Conservation (phyloP, 2,329 filamentous ascomycete genomes). For the Fusarium sp. region DNA sequence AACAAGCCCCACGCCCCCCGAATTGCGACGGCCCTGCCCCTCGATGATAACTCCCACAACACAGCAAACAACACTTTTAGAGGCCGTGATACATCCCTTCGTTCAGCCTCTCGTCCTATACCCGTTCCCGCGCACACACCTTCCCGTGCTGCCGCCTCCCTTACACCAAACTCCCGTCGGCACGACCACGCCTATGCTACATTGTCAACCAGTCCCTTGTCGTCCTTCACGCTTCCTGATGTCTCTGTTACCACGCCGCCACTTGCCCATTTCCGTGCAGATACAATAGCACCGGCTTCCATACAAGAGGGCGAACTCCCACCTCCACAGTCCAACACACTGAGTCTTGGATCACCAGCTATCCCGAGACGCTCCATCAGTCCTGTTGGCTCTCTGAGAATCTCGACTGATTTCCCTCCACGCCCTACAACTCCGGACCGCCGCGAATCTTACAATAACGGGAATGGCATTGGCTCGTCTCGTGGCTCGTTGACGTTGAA, state of each 20-base stretch:
- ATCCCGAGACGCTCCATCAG: slow-evolving; percentile 34
- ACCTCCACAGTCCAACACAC: slow-evolving; percentile 24
- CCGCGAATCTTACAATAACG: slow-evolving; percentile 56
- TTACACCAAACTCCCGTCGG: slow-evolving; percentile 39
- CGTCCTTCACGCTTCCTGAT: slow-evolving; percentile 44
- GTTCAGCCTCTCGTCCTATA: slow-evolving; percentile 40
- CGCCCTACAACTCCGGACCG: slow-evolving; percentile 43
- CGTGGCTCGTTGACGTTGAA: slow-evolving; percentile 48
- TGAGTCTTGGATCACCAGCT: slow-evolving; percentile 31
- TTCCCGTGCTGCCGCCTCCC: slow-evolving; percentile 31
- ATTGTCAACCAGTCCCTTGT: slow-evolving; percentile 38
- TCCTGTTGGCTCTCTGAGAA: slow-evolving; percentile 52
- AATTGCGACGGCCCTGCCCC: slow-evolving; percentile 48
- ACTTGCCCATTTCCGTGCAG: slow-evolving; percentile 46
- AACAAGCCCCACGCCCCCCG: slow-evolving; percentile 49
- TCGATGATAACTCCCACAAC: slow-evolving; percentile 40
- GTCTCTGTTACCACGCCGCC: slow-evolving; percentile 45
- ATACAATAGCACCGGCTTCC: slow-evolving; percentile 53
- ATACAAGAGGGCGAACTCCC: slow-evolving; percentile 42
- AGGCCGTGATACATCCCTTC: slow-evolving; percentile 42
- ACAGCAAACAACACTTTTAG: slow-evolving; percentile 29
- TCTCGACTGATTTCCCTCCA: slow-evolving; percentile 55
- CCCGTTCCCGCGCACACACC: slow-evolving; percentile 38
- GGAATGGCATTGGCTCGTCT: slow-evolving; percentile 52
- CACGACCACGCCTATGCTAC: slow-evolving; percentile 40